phyloP scores from a whole-genome alignment of 441 rosid species.

The Erodium moschatum region DNA sequence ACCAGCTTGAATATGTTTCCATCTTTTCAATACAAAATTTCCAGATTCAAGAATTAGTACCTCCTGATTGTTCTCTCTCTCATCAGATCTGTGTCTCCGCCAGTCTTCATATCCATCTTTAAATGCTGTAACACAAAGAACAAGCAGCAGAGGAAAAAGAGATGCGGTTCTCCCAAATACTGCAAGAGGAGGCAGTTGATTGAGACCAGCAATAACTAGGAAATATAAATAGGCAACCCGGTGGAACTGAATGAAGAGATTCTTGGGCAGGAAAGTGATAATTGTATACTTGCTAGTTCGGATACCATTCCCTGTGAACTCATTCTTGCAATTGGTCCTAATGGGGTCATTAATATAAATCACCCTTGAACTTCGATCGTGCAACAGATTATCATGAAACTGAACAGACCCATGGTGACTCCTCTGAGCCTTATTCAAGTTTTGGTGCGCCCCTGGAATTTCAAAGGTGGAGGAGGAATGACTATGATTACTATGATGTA shows the following conservation, averaged over 20 bases:
- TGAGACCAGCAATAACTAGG: conserved; percentile 69
- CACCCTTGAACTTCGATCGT: conserved; percentile 43
- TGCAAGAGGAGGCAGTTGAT: conserved; percentile 82
- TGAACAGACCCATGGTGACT: too few relatives aligned
- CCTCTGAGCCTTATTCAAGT: too few relatives aligned
- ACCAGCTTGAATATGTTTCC: conserved; percentile 62
- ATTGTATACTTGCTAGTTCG: conserved; percentile 64
- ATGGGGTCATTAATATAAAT: conserved; percentile 60
- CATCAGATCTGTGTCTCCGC: conserved; percentile 73
- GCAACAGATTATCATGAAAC: conserved; percentile 9
- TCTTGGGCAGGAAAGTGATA: conserved; percentile 66
- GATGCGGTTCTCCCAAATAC: conserved; percentile 78
- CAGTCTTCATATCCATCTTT: conserved; percentile 84
- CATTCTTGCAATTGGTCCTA: conserved; percentile 59
- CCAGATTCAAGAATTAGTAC: conserved; percentile 48
- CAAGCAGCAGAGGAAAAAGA: conserved; percentile 67
- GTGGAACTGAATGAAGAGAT: conserved; percentile 74
- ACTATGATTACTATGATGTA: conserved; percentile 8
- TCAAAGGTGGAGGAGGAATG: too few relatives aligned
- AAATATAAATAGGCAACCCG: conserved; percentile 72
- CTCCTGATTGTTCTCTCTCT: conserved; percentile 62
- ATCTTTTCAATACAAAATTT: conserved; percentile 38
- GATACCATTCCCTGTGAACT: conserved; percentile 69
- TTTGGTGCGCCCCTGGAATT: too few relatives aligned
- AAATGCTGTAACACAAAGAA: conserved; percentile 67